Evolutionary conservation across 345 rosid species (phyloP).

Genomic region (Psidium guajava): DNA sequence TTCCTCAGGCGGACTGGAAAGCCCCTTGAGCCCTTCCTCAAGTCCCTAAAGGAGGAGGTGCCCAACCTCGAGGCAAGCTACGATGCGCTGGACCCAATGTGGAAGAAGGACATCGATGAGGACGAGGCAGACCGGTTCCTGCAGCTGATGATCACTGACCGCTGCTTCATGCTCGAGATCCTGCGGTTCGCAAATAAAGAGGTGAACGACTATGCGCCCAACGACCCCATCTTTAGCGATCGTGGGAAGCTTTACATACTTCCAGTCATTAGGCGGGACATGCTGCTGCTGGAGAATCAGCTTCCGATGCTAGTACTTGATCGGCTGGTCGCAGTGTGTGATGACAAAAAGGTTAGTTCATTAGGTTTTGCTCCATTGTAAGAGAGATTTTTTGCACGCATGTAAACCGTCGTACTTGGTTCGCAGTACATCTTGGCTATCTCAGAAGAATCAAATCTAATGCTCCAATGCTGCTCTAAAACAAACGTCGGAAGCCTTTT

Average conservation of each 20-base stretch:
- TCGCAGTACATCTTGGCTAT: not conserved
- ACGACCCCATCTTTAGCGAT: slow-evolving; percentile 35
- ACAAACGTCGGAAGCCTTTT: too few species aligned
- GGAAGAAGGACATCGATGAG: not conserved
- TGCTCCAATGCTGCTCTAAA: too few species aligned
- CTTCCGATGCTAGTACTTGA: slow-evolving; percentile 28
- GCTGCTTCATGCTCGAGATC: slow-evolving; percentile 45
- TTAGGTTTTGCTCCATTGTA: not conserved
- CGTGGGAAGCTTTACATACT: slow-evolving; percentile 27
- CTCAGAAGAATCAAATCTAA: too few species aligned
- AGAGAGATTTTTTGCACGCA: too few species aligned
- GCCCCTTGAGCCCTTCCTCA: not conserved
- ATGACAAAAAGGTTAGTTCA: not conserved
- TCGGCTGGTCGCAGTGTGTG: slow-evolving; percentile 13
- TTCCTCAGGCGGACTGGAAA: slow-evolving; percentile 14
- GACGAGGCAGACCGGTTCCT: slow-evolving; percentile 1
- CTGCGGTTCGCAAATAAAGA: slow-evolving; percentile 1
- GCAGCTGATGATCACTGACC: slow-evolving; percentile 36
- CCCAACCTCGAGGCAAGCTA: slow-evolving; percentile 15
- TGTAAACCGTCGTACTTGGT: not conserved
- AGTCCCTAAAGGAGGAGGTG: slow-evolving; percentile 4
- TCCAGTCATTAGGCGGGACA: slow-evolving; percentile 33
- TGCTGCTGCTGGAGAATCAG: slow-evolving; percentile 50
- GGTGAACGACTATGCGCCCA: slow-evolving; percentile 12
- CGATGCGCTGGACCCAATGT: slow-evolving; percentile 7